Percentiles rank a stretch among this genome's conserved stretches.
phyloP scores from a whole-genome alignment of 2,329 filamentous ascomycete genomes.

The Cladosporium sp. region DNA sequence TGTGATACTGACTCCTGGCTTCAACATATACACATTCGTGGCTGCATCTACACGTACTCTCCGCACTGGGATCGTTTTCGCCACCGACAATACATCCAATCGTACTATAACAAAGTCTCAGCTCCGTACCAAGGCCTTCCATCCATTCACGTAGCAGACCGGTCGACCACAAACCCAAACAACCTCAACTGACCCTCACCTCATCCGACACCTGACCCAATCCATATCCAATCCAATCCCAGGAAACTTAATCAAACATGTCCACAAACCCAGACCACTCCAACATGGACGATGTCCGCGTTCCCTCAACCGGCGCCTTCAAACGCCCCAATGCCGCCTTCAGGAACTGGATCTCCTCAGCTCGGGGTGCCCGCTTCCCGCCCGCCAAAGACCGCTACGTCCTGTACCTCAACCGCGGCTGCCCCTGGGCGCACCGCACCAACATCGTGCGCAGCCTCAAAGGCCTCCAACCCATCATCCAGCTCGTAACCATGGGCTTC shows the following conservation, averaged over 20 bases:
- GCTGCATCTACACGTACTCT: not conserved
- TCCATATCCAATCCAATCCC: not conserved
- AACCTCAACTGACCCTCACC: not conserved
- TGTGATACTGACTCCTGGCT: not conserved
- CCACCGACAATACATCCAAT: not conserved
- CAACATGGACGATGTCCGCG: slow-evolving; percentile 12
- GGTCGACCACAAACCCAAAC: not conserved
- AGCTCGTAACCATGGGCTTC: slow-evolving; percentile 48
- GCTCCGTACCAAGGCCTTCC: not conserved
- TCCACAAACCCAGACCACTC: slow-evolving; percentile 5
- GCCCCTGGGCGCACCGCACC: slow-evolving; percentile 62
- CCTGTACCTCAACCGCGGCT: slow-evolving; percentile 61
- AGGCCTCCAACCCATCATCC: slow-evolving; percentile 51
- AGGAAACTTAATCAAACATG: too few relatives aligned
- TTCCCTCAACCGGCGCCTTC: slow-evolving; percentile 47
- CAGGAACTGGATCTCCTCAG: slow-evolving; percentile 56
- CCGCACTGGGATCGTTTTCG: not conserved
- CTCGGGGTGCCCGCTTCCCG: slow-evolving; percentile 54
- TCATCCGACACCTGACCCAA: not conserved
- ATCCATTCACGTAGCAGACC: not conserved
- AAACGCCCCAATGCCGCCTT: slow-evolving; percentile 56
- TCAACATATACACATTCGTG: not conserved
- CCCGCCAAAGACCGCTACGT: slow-evolving; percentile 61
- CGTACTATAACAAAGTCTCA: not conserved
- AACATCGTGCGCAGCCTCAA: slow-evolving; percentile 53